Conservation (phyloP, 805 yeast genomes). For the Starmerella bombi region DNA sequence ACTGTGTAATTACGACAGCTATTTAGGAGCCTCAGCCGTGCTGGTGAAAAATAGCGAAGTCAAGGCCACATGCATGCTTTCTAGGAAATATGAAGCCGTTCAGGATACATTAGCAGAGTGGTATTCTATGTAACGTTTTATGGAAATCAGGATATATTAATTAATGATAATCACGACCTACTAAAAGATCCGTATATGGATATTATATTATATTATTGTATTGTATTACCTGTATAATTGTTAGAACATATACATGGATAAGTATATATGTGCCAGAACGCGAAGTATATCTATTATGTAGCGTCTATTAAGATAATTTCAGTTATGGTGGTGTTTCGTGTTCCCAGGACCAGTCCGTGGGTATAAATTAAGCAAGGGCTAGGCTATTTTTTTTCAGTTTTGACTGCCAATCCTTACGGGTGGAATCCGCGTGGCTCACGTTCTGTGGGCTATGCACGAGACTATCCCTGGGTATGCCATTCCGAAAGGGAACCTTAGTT, state of each 20-base stretch:
- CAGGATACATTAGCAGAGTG: constrained; percentile 5
- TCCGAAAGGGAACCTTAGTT: no score
- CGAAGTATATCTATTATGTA: no score
- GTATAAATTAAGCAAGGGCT: background rate
- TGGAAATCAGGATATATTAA: no score
- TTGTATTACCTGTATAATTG: no score
- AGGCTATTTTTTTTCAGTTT: constrained; percentile 1
- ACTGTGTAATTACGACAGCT: constrained; percentile 24
- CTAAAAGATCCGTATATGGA: background rate
- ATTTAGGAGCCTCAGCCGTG: constrained; percentile 28
- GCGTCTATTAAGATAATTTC: no score
- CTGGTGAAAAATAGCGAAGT: constrained; percentile 21
- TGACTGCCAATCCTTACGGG: constrained; percentile 5
- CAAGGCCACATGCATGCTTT: constrained; percentile 19
- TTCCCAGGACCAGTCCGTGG: no score
- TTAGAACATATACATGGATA: no score
- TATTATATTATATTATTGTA: background rate
- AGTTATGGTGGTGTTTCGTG: no score
- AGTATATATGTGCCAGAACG: no score
- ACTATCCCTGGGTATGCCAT: constrained; percentile 1
- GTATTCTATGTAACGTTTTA: constrained; percentile 1
- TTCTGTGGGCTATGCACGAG: constrained; percentile 6
- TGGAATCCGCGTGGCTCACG: constrained; percentile 4
- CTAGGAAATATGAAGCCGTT: constrained; percentile 11
- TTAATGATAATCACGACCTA: background rate